Evolutionary conservation across 306 rosid species (phyloP), one percentile per base, ranked within the genome.

Genomic region (Dicorynia guianensis): DNA sequence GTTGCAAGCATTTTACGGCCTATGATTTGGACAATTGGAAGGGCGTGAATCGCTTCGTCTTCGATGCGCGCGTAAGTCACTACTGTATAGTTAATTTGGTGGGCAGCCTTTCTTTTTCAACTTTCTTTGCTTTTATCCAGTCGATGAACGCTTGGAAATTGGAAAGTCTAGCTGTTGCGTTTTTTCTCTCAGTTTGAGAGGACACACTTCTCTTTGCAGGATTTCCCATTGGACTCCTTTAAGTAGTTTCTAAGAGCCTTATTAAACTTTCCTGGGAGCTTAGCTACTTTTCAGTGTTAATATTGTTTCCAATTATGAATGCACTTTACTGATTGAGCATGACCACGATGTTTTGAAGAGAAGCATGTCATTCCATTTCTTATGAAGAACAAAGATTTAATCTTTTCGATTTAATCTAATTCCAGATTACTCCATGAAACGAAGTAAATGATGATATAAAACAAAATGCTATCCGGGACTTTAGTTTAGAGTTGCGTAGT

Each of bases 1-100:
- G 99, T 47, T 95, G 99, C 77, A 95, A 95, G 71, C 99, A 95
- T 85, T 92, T 92, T 39, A 95, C 99, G 0, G 99, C 99, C 13
- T 95, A 95, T 39, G 99, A 95, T 87, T 78, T 95, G 64, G 99
- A 95, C n/a, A 77, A 77, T 5, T 95, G 99, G 97, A 86, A 89
- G 4, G 88, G 89, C 36, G 82, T 90, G 0, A 72, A 76, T 84
- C 92, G 99, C 11, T 95, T 87, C 38, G 55, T 50, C 44, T 95
- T 95, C 30, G 87, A 95, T 72, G 99, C 99, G 33, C 75, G 48
- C 4, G 98, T 94, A 68, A 79, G 87, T 69, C 14, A n/a, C 10
- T 7, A 0, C 6, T 39, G 1, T 4, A 20, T 55, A 38, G 10
- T 39, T 46, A 9, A 0, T 20, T n/a, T 44, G 49, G 4, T 11